A percentile compares a stretch with the other conserved stretches of the same genome.
Evolutionary conservation across 2,329 filamentous ascomycete species (phyloP).

Genomic region (Macrophomina pseudophaseolina): DNA sequence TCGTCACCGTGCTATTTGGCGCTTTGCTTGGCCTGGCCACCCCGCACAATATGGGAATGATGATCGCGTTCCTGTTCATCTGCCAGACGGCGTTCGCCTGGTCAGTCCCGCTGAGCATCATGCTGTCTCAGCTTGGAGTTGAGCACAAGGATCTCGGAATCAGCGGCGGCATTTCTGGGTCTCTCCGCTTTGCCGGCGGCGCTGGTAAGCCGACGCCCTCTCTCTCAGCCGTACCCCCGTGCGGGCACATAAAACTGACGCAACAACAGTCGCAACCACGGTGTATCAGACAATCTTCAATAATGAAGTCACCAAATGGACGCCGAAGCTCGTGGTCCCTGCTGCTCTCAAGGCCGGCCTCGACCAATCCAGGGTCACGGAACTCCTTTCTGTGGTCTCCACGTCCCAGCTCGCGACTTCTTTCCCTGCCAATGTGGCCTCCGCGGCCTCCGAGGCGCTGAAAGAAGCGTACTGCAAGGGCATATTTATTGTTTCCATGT

Average conservation of each 20-base stretch:
- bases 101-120: constrained; percentile 55
- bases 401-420: neutral
- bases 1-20: constrained; percentile 56
- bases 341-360: constrained; percentile 33
- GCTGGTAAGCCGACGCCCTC: neutral
- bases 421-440: constrained; percentile 29
- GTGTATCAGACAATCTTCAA: constrained; percentile 50
- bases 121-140: constrained; percentile 57
- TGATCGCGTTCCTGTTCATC: constrained; percentile 56
- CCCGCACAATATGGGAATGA: constrained; percentile 51
- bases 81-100: constrained; percentile 54
- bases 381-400: neutral
- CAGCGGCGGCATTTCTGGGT: constrained; percentile 42
- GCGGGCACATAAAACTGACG: neutral
- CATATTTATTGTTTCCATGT: constrained; percentile 30
- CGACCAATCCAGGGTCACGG: neutral
- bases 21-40: constrained; percentile 51
- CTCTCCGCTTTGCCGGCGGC: constrained; percentile 36
- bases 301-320: constrained; percentile 36
- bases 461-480: constrained; percentile 32
- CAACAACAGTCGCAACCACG: constrained; percentile 32
- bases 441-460: constrained; percentile 32
- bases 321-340: constrained; percentile 30
- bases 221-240: neutral
- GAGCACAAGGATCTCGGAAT: constrained; percentile 56